Conservation (phyloP, 1,284 basidiomycete genomes). For the Xerocomus amazonicus region DNA sequence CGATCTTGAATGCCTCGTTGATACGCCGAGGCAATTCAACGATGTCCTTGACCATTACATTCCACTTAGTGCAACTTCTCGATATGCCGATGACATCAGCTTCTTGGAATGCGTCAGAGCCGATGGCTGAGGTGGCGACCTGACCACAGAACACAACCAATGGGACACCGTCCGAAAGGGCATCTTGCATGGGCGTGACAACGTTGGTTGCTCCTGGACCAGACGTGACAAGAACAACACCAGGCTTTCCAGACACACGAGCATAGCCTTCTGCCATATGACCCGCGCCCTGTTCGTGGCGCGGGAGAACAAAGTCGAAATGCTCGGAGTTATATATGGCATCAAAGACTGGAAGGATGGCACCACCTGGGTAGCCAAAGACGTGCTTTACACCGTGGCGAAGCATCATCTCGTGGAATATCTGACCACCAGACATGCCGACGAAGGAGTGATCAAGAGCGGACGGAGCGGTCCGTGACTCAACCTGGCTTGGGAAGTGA, state of each 20-base stretch:
- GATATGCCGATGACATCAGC: conserved; percentile 97
- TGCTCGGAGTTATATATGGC: conserved; percentile 96
- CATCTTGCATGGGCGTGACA: conserved; percentile 97
- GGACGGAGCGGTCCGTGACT: conserved; percentile 45
- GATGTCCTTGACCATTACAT: conserved; percentile 99
- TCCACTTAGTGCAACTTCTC: conserved; percentile 98
- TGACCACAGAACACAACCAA: conserved; percentile 96
- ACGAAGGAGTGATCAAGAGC: conserved; percentile 77
- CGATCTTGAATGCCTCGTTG: conserved; percentile 99
- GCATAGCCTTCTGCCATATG: conserved; percentile 99
- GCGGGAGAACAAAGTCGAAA: conserved; percentile 94
- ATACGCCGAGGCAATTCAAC: conserved; percentile 91
- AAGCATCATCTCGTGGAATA: conserved; percentile 99
- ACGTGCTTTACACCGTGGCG: conserved; percentile 95
- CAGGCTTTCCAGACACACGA: conserved; percentile 95
- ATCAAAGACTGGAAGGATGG: conserved; percentile 98
- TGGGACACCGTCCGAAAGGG: conserved; percentile 91
- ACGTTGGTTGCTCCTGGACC: conserved; percentile 98
- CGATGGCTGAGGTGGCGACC: conserved; percentile 97
- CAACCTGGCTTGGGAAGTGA: conserved; percentile 42
- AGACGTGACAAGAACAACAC: conserved; percentile 96
- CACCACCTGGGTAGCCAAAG: conserved; percentile 97
- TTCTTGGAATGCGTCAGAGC: conserved; percentile 98
- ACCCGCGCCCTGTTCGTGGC: conserved; percentile 97
- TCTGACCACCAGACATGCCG: conserved; percentile 93